A percentile compares a stretch with the other conserved stretches of the same genome.
Evolutionary conservation across 805 yeast genomes (phyloP).

Genomic region (Starmerella davenportii): DNA sequence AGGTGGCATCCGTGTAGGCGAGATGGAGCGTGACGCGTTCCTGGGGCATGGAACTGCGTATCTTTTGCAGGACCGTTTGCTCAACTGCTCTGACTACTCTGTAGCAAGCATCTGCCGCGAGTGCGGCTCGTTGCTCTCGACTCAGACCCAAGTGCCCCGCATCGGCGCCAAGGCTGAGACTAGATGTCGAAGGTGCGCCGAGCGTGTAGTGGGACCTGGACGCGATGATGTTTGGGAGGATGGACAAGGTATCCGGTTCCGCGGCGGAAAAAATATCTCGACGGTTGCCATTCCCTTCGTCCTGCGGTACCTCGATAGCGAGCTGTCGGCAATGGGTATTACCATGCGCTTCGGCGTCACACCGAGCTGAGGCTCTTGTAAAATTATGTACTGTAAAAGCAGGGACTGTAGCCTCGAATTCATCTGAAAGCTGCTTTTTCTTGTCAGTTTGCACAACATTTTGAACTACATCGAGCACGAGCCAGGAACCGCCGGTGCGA

Average conservation of each 20-base stretch:
- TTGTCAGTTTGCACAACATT: too few relatives aligned
- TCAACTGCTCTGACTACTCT: constrained; percentile 90
- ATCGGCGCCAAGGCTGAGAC: constrained; percentile 62
- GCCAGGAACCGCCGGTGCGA: too few relatives aligned
- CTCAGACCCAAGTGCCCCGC: constrained; percentile 81
- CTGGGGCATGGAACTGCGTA: constrained; percentile 97
- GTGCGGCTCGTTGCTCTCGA: constrained; percentile 82
- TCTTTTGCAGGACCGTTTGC: constrained; percentile 80
- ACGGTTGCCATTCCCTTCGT: constrained; percentile 95
- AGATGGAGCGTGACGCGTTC: constrained; percentile 98
- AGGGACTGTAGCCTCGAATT: too few relatives aligned
- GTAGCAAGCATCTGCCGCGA: constrained; percentile 77
- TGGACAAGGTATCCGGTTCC: constrained; percentile 79
- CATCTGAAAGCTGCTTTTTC: too few relatives aligned
- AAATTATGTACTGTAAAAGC: too few relatives aligned
- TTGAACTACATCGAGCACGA: too few relatives aligned
- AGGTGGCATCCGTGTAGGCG: constrained; percentile 99
- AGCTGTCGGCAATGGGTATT: constrained; percentile 94
- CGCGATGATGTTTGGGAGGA: constrained; percentile 74
- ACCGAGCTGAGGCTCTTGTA: constrained; percentile 28
- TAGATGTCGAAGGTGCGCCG: constrained; percentile 84
- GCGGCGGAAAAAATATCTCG: constrained; percentile 87
- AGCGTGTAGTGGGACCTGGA: constrained; percentile 34
- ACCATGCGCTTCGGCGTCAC: constrained; percentile 75
- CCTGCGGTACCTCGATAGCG: constrained; percentile 83